A percentile compares a stretch with the other conserved stretches of the same genome.
phyloP scores from a whole-genome alignment of 495 filamentous ascomycete species.

The Parmelia sp. region DNA sequence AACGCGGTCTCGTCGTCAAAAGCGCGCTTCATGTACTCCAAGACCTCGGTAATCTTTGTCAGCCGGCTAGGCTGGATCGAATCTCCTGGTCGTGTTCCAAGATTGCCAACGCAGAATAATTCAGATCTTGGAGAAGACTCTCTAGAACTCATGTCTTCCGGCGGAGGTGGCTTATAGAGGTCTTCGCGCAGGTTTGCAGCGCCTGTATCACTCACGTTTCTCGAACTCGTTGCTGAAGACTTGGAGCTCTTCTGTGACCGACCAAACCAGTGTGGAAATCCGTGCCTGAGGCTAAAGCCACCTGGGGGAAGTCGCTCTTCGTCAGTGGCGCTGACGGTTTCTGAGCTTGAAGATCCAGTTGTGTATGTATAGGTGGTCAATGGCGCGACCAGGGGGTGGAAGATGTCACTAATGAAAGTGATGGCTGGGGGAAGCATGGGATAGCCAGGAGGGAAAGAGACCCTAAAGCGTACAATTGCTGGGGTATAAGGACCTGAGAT shows the following conservation, averaged over 20 bases:
- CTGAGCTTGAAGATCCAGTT: constrained; percentile 58
- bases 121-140: constrained; percentile 22
- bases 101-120: constrained; percentile 24
- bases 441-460: constrained; percentile 78
- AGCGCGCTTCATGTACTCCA: constrained; percentile 72
- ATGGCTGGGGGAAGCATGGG: constrained; percentile 74
- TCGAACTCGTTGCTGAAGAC: constrained; percentile 33
- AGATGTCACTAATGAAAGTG: constrained; percentile 83
- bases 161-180: constrained; percentile 8
- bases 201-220: constrained; percentile 33
- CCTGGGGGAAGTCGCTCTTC: constrained; percentile 77
- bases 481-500: constrained; percentile 73
- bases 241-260: constrained; percentile 34
- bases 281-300: constrained; percentile 79
- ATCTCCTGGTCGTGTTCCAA: neutral
- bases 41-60: constrained; percentile 51
- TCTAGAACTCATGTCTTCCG: constrained; percentile 13
- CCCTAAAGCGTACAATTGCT: constrained; percentile 81
- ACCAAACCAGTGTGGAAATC: constrained; percentile 84
- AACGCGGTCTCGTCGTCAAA: constrained; percentile 74
- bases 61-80: constrained; percentile 2
- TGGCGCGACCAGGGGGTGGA: constrained; percentile 87
- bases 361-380: constrained; percentile 87
- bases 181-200: constrained; percentile 9
- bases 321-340: constrained; percentile 72